A percentile compares a stretch with the other conserved stretches of the same genome.
phyloP scores from a whole-genome alignment of 176 grass and related monocot genomes.

The Phyllostachys edulis region DNA sequence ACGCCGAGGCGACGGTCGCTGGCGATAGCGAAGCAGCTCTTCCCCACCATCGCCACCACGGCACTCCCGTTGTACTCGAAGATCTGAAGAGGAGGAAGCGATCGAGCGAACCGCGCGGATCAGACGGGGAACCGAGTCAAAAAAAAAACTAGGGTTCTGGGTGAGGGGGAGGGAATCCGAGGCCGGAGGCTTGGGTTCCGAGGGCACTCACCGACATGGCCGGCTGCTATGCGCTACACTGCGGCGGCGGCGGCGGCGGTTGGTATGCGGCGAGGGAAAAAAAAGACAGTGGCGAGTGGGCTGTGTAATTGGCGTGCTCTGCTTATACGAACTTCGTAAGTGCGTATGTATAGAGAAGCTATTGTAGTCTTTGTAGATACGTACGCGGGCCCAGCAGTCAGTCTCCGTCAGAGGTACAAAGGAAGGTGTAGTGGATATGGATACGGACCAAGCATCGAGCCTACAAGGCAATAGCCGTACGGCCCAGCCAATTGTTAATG shows the following conservation, averaged over 20 bases:
- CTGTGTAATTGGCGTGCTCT: not conserved
- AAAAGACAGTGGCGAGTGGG: not conserved
- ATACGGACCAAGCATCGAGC: not conserved
- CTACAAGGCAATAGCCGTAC: not conserved
- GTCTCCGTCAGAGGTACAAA: not conserved
- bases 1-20: not conserved
- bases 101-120: not conserved
- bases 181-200: too few species aligned
- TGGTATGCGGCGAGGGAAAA: conserved; percentile 9
- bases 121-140: not conserved
- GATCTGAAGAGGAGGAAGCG: conserved; percentile 41
- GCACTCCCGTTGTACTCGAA: conserved; percentile 9
- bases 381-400: not conserved
- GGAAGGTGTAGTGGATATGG: not conserved
- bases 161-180: not conserved
- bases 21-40: not conserved
- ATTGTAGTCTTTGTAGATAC: not conserved
- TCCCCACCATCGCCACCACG: not conserved
- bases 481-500: not conserved
- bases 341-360: not conserved
- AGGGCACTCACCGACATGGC: conserved; percentile 62
- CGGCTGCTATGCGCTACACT: not conserved
- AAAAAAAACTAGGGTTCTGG: not conserved
- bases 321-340: not conserved
- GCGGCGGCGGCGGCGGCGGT: not conserved